Percentiles rank a stretch among this genome's conserved stretches.
Conservation (phyloP, 2,329 filamentous ascomycete species). For the Periconia sp. region DNA sequence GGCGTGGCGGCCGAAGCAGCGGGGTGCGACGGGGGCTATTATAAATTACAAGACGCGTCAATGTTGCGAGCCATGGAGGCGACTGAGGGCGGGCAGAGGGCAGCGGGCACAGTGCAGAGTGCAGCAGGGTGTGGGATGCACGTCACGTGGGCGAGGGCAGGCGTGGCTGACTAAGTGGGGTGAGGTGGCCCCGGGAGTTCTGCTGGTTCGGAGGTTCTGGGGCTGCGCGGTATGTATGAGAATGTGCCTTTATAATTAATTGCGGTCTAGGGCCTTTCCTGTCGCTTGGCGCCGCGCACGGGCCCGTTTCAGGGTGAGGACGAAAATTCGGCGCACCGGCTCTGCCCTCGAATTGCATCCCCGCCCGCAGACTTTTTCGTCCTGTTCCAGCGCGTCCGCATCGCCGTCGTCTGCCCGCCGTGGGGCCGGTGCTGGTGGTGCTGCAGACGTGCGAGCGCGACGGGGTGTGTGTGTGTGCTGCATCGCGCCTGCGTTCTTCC, state of each 20-base stretch:
- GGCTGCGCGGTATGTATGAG: constrained; percentile 38
- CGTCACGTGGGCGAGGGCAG: constrained; percentile 34
- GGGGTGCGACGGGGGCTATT: constrained; percentile 20
- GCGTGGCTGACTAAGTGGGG: constrained; percentile 16
- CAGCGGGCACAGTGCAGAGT: neutral
- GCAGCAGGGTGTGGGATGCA: neutral
- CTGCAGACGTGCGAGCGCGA: too few species aligned
- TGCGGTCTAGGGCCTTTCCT: constrained; percentile 23
- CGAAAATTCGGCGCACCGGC: constrained; percentile 35
- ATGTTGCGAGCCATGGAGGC: constrained; percentile 29
- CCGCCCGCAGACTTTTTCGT: neutral
- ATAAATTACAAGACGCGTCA: constrained; percentile 32
- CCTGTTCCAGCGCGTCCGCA: neutral
- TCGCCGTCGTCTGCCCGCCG: neutral
- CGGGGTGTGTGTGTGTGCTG: neutral
- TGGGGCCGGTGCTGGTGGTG: too few species aligned
- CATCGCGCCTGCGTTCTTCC: neutral
- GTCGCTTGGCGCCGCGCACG: constrained; percentile 20
- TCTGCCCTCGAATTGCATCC: neutral
- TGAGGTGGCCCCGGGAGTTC: constrained; percentile 33
- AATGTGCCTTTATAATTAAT: constrained; percentile 30
- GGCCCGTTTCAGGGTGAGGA: constrained; percentile 36
- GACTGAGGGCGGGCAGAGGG: constrained; percentile 1
- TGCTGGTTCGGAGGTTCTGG: constrained; percentile 31
- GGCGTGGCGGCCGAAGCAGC: constrained; percentile 15